Evolutionary conservation across 306 rosid species (phyloP), one percentile per base, ranked within the genome.

Genomic region (Dryas octopetala): DNA sequence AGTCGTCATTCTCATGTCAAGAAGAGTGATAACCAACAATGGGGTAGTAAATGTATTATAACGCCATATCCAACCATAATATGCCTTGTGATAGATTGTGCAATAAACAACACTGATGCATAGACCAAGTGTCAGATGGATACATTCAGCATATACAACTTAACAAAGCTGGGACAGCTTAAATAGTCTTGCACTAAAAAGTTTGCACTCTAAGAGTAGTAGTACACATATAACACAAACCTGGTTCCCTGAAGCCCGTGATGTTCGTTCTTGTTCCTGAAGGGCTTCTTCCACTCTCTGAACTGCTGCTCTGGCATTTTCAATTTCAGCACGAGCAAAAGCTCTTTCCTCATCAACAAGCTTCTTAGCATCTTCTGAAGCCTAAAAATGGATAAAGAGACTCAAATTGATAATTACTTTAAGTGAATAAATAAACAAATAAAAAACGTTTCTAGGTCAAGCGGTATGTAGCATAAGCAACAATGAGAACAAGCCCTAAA

Each of bases 341-440:
- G 98, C 98, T 79, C 98, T 84, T 84, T 93, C 98, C 83, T 86
- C 91, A 65, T 93, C 93, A 13, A 91, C 98, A 70, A 93, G 91
- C 76, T 84, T 88, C 74, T 88, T 91, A 73, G 98, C 98, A 80
- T 93, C 98, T 81, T 88, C 93, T 51, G 98, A 93, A 80, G 98
- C 97, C 98, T 93, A 62, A 80, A 85, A 78, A 78, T 67, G 65
- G 74, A 67, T 63, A 60, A 45, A 73, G 78, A 76, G 68, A 76
- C 49, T 84, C 66, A 81, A 49, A 60, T 50, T 23, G n/a, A 17
- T 50, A 14, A 53, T 14, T 66, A 19, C 15, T 19, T 32, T 5
- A 46, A 13, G 45, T 15, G 46, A 81, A 32, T 57, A 40, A 64
- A 50, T 19, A 10, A 64, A 48, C 40, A 66, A 32, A 73, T 49